phyloP scores from a whole-genome alignment of 768 basidiomycete genomes.

The Lepiota brunneoincarnata region DNA sequence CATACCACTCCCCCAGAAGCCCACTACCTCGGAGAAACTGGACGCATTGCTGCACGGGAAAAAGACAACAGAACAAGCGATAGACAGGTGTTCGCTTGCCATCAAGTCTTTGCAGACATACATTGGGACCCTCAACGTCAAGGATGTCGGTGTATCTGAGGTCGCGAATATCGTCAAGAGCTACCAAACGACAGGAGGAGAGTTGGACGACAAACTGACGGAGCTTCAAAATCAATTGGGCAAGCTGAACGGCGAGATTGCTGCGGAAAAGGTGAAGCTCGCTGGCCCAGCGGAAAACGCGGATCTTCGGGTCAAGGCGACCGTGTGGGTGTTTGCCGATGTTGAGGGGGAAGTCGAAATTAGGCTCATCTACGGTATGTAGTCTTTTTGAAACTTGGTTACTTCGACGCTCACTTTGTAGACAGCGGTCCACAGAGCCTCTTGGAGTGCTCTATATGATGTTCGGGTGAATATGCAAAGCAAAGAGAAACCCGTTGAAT shows the following conservation, averaged over 20 bases:
- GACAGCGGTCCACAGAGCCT: conserved; percentile 33
- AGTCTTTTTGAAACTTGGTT: too few species aligned
- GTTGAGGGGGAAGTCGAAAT: conserved; percentile 35
- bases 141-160: conserved; percentile 27
- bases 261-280: conserved; percentile 20
- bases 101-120: conserved; percentile 30
- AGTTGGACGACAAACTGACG: conserved; percentile 29
- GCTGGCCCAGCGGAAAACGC: conserved; percentile 17
- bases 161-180: conserved; percentile 26
- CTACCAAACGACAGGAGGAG: conserved; percentile 30
- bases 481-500: conserved; percentile 32
- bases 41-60: conserved; percentile 22
- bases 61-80: conserved; percentile 24
- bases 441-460: conserved; percentile 39
- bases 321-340: conserved; percentile 35
- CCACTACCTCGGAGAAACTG: conserved; percentile 25
- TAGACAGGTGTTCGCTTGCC: conserved; percentile 27
- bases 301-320: conserved; percentile 26
- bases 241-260: conserved; percentile 21
- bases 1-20: conserved; percentile 14
- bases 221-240: conserved; percentile 27
- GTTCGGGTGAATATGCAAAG: conserved; percentile 40
- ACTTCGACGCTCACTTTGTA: neutral
- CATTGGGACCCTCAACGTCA: conserved; percentile 29
- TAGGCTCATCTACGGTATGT: conserved; percentile 36